A percentile compares a stretch with the other conserved stretches of the same genome.
Evolutionary conservation across 2,329 filamentous ascomycete species (phyloP).

Genomic region (Endothia cerciana): DNA sequence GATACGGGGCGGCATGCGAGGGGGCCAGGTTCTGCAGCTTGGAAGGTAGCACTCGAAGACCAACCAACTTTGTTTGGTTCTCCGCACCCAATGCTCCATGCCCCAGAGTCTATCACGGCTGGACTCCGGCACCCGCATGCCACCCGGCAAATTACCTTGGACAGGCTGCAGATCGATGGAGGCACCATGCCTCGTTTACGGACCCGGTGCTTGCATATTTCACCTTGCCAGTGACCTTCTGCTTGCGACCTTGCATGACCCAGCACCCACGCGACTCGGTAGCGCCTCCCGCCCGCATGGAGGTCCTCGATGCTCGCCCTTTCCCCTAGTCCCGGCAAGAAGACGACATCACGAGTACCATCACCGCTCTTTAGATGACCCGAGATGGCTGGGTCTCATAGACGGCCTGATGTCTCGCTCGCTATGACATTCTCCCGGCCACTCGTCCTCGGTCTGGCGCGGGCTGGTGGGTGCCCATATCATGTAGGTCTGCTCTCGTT

Average conservation of each 20-base stretch:
- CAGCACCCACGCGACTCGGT: conserved; percentile 18
- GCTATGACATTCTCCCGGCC: conserved; percentile 19
- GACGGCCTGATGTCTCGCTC: conserved; percentile 14
- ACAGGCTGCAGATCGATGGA: conserved; percentile 7
- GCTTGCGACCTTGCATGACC: conserved; percentile 8
- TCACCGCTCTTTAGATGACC: conserved; percentile 24
- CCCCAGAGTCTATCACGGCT: conserved; percentile 11
- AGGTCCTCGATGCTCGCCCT: background rate
- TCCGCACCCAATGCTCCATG: conserved; percentile 19
- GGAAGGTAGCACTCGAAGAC: background rate
- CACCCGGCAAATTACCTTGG: conserved; percentile 5
- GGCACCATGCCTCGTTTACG: background rate
- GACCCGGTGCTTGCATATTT: conserved; percentile 3
- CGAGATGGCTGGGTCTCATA: no score
- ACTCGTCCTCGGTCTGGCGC: background rate
- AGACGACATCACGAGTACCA: conserved; percentile 15
- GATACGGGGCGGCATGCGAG: background rate
- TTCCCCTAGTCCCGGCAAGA: background rate
- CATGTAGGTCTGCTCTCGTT: conserved; percentile 9
- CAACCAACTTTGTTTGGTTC: conserved; percentile 1
- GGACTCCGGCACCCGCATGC: conserved; percentile 3
- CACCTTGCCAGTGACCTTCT: background rate
- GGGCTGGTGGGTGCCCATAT: background rate
- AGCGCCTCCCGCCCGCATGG: conserved; percentile 24
- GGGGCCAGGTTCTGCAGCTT: background rate